These are phyloP conservation scores for Licmophora abbreviata DNA, from an alignment of 108 stramenopile species.

Conservation along the genomic window DNA sequence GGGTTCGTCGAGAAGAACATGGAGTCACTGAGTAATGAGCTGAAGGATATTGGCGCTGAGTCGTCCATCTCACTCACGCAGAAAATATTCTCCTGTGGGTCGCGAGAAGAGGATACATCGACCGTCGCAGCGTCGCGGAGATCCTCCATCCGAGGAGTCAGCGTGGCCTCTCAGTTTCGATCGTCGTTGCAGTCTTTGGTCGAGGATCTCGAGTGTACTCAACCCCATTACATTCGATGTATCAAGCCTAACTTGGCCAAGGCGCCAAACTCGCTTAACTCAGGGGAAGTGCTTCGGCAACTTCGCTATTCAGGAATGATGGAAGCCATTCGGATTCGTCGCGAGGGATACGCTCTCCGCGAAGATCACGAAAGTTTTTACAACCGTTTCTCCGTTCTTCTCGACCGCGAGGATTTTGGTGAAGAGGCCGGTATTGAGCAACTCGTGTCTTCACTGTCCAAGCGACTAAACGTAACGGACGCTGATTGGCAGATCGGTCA, in stretches of 20 bases:
- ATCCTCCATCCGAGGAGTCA: conserved; percentile 76
- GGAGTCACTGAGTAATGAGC: conserved; percentile 82
- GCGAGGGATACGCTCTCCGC: conserved; percentile 88
- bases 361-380: conserved; percentile 84
- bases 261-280: conserved; percentile 49
- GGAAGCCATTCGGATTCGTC: conserved; percentile 95
- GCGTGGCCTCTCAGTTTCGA: conserved; percentile 85
- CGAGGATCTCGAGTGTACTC: conserved; percentile 72
- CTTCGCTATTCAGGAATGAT: conserved; percentile 97
- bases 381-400: conserved; percentile 71
- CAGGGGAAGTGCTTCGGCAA: conserved; percentile 83
- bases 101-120: conserved; percentile 1
- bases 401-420: conserved; percentile 41
- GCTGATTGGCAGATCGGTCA: conserved; percentile 91
- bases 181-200: conserved; percentile 72
- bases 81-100: conserved; percentile 34
- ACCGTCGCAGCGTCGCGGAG: conserved; percentile 22
- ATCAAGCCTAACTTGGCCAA: conserved; percentile 88
- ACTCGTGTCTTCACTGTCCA: conserved; percentile 63
- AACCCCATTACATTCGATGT: conserved; percentile 89
- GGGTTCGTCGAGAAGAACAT: conserved; percentile 92
- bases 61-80: conserved; percentile 39
- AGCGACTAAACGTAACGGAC: conserved; percentile 66
- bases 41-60: conserved; percentile 61
- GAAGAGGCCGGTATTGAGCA: conserved; percentile 56